Percentiles rank a stretch among this genome's conserved stretches.
These are phyloP conservation scores for Colletotrichum phormii DNA, from an alignment of 2,329 filamentous ascomycete genomes.

Conservation along the genomic window DNA sequence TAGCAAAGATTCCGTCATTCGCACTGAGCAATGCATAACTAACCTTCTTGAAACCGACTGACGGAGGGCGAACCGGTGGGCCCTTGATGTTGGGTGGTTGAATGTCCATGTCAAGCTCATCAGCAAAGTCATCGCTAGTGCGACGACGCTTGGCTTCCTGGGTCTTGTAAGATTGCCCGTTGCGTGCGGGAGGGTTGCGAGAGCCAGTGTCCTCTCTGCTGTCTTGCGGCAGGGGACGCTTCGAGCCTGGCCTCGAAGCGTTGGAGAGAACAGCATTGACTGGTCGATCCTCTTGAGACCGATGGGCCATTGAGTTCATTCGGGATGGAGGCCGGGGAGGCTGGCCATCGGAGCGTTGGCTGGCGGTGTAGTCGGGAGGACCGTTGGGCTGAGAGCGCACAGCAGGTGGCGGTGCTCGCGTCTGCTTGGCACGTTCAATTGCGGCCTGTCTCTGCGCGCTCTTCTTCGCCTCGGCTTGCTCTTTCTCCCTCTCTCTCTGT, in stretches of 20 bases:
- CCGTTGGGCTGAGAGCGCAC: slow-evolving; percentile 65
- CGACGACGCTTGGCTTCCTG: slow-evolving; percentile 84
- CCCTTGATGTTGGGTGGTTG: slow-evolving; percentile 76
- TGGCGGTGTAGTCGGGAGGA: slow-evolving; percentile 57
- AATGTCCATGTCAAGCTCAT: slow-evolving; percentile 69
- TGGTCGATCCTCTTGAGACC: slow-evolving; percentile 71
- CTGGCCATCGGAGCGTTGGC: slow-evolving; percentile 42
- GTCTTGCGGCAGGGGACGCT: slow-evolving; percentile 78
- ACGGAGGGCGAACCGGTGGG: slow-evolving; percentile 82
- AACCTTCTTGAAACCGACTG: slow-evolving; percentile 77
- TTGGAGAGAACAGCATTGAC: slow-evolving; percentile 70
- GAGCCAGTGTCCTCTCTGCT: slow-evolving; percentile 66
- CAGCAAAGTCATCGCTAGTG: slow-evolving; percentile 78
- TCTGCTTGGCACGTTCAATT: slow-evolving; percentile 75
- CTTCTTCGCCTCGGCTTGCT: slow-evolving; percentile 75
- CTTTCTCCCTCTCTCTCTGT: slow-evolving; percentile 70
- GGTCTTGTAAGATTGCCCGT: slow-evolving; percentile 72
- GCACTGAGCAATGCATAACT: slow-evolving; percentile 39
- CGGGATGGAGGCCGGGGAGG: slow-evolving; percentile 64
- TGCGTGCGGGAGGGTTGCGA: slow-evolving; percentile 59
- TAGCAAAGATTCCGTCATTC: background rate
- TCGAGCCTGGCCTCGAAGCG: slow-evolving; percentile 78
- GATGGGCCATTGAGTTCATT: slow-evolving; percentile 65
- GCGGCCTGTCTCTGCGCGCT: slow-evolving; percentile 71
- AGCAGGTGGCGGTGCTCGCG: slow-evolving; percentile 70